Evolutionary conservation across 768 basidiomycete species (phyloP).

Genomic region (Calocybe indica): DNA sequence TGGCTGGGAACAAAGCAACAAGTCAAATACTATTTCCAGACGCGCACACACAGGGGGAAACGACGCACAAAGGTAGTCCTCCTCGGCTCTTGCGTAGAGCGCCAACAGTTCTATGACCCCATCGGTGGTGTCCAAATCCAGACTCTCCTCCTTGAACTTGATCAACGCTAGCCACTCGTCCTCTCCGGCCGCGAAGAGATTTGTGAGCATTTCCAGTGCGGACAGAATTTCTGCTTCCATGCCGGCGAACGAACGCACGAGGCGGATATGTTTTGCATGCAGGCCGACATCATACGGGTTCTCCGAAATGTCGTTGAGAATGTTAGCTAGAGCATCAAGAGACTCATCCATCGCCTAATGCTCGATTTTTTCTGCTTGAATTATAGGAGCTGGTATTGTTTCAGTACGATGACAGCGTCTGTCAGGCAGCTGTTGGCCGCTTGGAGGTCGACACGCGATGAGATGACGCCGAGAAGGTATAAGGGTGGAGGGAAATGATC

Average conservation of each 20-base stretch:
- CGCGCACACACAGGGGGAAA: neutral
- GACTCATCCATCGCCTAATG: slow-evolving; percentile 12
- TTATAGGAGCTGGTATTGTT: too few species aligned
- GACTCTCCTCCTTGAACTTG: slow-evolving; percentile 41
- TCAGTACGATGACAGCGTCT: too few species aligned
- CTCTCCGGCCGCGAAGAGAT: slow-evolving; percentile 57
- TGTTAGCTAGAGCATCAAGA: slow-evolving; percentile 57
- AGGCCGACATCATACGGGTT: slow-evolving; percentile 56
- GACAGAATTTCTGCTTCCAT: slow-evolving; percentile 52
- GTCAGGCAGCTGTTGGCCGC: too few species aligned
- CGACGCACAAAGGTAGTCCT: slow-evolving; percentile 67
- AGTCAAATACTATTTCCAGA: neutral
- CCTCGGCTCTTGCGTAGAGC: slow-evolving; percentile 60
- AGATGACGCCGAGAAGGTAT: too few species aligned
- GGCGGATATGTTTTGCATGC: slow-evolving; percentile 62
- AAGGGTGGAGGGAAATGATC: too few species aligned
- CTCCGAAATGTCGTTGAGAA: slow-evolving; percentile 52
- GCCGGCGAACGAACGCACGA: slow-evolving; percentile 49
- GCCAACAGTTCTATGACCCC: slow-evolving; percentile 52
- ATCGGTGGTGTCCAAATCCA: slow-evolving; percentile 44
- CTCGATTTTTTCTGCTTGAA: too few species aligned
- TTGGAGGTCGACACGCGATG: too few species aligned
- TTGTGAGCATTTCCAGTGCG: slow-evolving; percentile 63
- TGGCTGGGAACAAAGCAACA: slow-evolving; percentile 39
- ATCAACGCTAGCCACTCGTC: slow-evolving; percentile 74